Percentiles rank a stretch among this genome's conserved stretches.
Evolutionary conservation across 1,284 basidiomycete genomes (phyloP).

Genomic region (Cryptococcus amylolentus): DNA sequence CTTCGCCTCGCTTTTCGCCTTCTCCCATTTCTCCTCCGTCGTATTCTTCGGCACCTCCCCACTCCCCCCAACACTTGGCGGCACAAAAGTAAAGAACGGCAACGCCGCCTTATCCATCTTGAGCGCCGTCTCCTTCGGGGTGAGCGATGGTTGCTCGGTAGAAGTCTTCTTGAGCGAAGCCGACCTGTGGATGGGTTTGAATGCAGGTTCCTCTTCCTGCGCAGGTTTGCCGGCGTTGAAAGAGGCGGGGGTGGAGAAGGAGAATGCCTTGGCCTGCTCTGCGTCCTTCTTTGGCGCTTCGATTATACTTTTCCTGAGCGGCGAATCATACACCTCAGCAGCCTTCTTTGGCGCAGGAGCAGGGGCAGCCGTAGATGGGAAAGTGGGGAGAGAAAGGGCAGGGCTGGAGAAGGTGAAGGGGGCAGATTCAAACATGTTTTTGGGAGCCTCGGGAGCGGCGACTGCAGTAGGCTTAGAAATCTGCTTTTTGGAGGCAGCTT

Average conservation of each 20-base stretch:
- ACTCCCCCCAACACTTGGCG: slow-evolving; percentile 2
- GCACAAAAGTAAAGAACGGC: slow-evolving; percentile 17
- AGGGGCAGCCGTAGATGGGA: neutral
- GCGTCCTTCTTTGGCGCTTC: slow-evolving; percentile 2
- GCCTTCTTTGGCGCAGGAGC: neutral
- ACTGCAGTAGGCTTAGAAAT: neutral
- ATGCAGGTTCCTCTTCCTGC: too few relatives aligned
- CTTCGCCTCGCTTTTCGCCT: slow-evolving; percentile 11
- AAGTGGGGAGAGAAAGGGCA: neutral
- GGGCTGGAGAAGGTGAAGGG: neutral
- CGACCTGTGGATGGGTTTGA: neutral
- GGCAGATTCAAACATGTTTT: too few relatives aligned
- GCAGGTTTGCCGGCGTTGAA: neutral
- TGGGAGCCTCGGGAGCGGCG: too few relatives aligned
- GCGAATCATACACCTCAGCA: slow-evolving; percentile 12
- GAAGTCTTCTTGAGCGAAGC: neutral
- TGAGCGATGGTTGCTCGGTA: slow-evolving; percentile 16
- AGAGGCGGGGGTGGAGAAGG: slow-evolving; percentile 1
- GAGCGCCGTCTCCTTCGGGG: slow-evolving; percentile 39
- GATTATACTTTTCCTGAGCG: slow-evolving; percentile 9
- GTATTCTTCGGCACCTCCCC: slow-evolving; percentile 5
- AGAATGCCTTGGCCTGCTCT: neutral
- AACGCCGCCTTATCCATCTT: slow-evolving; percentile 27
- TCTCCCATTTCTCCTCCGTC: slow-evolving; percentile 10
- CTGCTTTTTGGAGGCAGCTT: neutral